Evolutionary conservation across 768 basidiomycete genomes (phyloP).

Genomic region (Suillus cothurnatus): DNA sequence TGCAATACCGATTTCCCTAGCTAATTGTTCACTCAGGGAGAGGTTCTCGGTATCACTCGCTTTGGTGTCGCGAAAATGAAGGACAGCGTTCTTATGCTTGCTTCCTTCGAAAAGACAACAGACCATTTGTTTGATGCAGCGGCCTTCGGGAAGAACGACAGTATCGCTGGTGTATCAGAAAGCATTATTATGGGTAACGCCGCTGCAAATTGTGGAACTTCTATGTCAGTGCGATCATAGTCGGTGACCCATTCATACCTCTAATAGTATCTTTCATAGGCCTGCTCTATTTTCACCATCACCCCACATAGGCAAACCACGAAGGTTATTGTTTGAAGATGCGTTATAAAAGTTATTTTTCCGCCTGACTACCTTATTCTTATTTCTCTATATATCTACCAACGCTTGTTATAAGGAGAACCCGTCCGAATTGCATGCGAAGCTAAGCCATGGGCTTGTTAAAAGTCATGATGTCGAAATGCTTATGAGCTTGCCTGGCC

Average conservation of each 20-base stretch:
- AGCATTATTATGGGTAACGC: constrained; percentile 99
- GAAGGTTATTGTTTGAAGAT: constrained; percentile 38
- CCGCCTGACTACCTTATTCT: not conserved
- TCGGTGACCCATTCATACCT: not conserved
- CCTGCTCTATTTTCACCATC: constrained; percentile 36
- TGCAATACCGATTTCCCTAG: not conserved
- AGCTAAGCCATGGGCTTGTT: not conserved
- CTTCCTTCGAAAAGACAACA: constrained; percentile 99
- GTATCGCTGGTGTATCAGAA: constrained; percentile 95
- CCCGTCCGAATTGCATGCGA: not conserved
- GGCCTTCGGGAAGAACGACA: constrained; percentile 93
- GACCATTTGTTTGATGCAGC: constrained; percentile 99
- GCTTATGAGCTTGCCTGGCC: not conserved
- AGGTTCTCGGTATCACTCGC: constrained; percentile 96
- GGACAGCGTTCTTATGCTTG: constrained; percentile 98
- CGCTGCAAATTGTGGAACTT: constrained; percentile 92
- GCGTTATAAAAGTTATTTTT: constrained; percentile 20
- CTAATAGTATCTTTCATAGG: constrained; percentile 25
- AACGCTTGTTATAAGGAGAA: not conserved
- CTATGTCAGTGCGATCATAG: constrained; percentile 63
- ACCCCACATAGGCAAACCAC: constrained; percentile 37
- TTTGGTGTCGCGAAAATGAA: constrained; percentile 99
- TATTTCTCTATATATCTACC: constrained; percentile 5
- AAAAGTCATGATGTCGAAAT: not conserved
- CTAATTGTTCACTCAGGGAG: constrained; percentile 61